These are phyloP conservation scores for Saururus chinensis DNA, from an alignment of 164 flowering plant species.

Conservation along the genomic window DNA sequence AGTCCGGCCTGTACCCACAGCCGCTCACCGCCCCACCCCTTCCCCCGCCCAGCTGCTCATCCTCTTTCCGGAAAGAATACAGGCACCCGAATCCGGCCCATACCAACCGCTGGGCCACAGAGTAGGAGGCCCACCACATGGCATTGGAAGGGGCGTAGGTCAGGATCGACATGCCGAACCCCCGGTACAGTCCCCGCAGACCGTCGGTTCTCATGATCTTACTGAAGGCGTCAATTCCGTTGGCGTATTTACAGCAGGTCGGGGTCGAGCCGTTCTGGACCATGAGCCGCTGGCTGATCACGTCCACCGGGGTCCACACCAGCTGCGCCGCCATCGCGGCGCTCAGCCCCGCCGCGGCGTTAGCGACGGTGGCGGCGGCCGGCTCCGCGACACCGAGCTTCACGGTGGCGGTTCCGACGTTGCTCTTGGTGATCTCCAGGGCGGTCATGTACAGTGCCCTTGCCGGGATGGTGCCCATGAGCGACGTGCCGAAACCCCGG, in stretches of 20 bases:
- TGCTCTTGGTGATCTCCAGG: slow-evolving; percentile 71
- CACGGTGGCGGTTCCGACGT: slow-evolving; percentile 39
- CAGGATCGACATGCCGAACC: slow-evolving; percentile 75
- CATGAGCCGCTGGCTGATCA: slow-evolving; percentile 80
- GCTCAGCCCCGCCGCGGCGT: slow-evolving; percentile 65
- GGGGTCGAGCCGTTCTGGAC: slow-evolving; percentile 37
- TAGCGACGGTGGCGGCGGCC: slow-evolving; percentile 54
- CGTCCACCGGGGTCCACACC: slow-evolving; percentile 87
- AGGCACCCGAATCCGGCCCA: slow-evolving; percentile 36
- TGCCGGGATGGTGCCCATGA: slow-evolving; percentile 80
- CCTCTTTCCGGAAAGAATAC: slow-evolving; percentile 23
- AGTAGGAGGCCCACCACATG: slow-evolving; percentile 89
- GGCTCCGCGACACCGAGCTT: slow-evolving; percentile 54
- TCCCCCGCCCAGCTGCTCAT: background rate
- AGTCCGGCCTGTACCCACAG: slow-evolving; percentile 30
- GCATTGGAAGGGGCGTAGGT: slow-evolving; percentile 92
- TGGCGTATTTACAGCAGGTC: slow-evolving; percentile 23
- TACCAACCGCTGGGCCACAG: slow-evolving; percentile 44
- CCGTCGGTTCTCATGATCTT: slow-evolving; percentile 53
- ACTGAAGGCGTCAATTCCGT: slow-evolving; percentile 66
- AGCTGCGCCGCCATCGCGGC: slow-evolving; percentile 82
- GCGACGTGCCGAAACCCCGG: slow-evolving; percentile 69
- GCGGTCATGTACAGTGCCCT: slow-evolving; percentile 78
- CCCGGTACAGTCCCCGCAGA: slow-evolving; percentile 57
- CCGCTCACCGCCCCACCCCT: slow-evolving; percentile 2